A percentile compares a stretch with the other conserved stretches of the same genome.
These are phyloP conservation scores for Sonneratia caseolaris DNA, from an alignment of 345 rosid genomes.

Conservation along the genomic window DNA sequence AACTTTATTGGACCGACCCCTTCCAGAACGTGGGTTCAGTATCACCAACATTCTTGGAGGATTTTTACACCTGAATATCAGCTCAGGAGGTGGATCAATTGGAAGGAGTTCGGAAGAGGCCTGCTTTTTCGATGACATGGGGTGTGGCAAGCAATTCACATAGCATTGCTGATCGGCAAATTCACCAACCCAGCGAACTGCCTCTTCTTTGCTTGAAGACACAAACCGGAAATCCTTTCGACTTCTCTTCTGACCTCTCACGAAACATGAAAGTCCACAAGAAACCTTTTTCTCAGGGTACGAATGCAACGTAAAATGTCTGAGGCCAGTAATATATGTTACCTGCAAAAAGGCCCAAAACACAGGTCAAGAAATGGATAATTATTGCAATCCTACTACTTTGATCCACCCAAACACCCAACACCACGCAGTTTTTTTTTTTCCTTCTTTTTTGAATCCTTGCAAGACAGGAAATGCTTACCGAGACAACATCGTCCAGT, in stretches of 20 bases:
- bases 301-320: slow-evolving; percentile 84
- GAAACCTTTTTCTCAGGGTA: slow-evolving; percentile 58
- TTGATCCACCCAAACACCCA: no score
- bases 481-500: slow-evolving; percentile 74
- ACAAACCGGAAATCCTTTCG: slow-evolving; percentile 74
- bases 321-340: slow-evolving; percentile 70
- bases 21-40: slow-evolving; percentile 88
- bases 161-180: slow-evolving; percentile 95
- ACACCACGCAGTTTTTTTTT: no score
- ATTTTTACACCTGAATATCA: slow-evolving; percentile 79
- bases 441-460: neutral
- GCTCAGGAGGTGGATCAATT: slow-evolving; percentile 77
- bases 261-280: slow-evolving; percentile 65
- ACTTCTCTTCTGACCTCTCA: slow-evolving; percentile 59
- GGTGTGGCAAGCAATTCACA: slow-evolving; percentile 85
- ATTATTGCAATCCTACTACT: no score
- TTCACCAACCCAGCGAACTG: slow-evolving; percentile 94
- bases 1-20: slow-evolving; percentile 87
- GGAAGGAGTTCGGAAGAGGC: slow-evolving; percentile 75
- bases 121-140: slow-evolving; percentile 80
- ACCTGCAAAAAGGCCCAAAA: slow-evolving; percentile 36
- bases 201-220: slow-evolving; percentile 70
- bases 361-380: neutral
- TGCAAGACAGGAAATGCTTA: slow-evolving; percentile 16
- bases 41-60: slow-evolving; percentile 94